Conservation (phyloP, 2,329 filamentous ascomycete species). For the Monosporascus sp. region DNA sequence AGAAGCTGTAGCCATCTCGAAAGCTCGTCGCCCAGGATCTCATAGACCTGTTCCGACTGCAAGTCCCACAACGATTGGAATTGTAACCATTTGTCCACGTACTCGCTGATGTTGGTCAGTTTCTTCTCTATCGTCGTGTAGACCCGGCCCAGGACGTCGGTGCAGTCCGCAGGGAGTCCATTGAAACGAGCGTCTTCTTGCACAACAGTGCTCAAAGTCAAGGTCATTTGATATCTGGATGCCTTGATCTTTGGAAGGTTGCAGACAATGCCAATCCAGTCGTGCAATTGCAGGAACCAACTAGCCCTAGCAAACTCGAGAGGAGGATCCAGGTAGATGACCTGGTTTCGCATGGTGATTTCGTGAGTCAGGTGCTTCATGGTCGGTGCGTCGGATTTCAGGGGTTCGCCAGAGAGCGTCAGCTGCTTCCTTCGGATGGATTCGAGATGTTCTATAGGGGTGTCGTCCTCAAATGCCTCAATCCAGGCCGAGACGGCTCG, state of each 20-base stretch:
- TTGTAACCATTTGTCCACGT: slow-evolving; percentile 97
- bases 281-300: slow-evolving; percentile 89
- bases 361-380: slow-evolving; percentile 79
- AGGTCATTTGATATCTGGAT: slow-evolving; percentile 86
- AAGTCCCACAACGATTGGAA: slow-evolving; percentile 99
- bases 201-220: slow-evolving; percentile 53
- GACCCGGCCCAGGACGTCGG: slow-evolving; percentile 70
- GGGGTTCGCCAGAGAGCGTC: slow-evolving; percentile 36
- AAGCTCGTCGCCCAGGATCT: slow-evolving; percentile 83
- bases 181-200: slow-evolving; percentile 70
- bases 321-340: slow-evolving; percentile 93
- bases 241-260: slow-evolving; percentile 92
- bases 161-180: slow-evolving; percentile 78
- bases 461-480: slow-evolving; percentile 67
- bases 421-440: slow-evolving; percentile 49
- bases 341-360: slow-evolving; percentile 95
- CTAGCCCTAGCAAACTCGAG: slow-evolving; percentile 85
- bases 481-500: slow-evolving; percentile 86
- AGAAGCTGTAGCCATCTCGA: slow-evolving; percentile 90
- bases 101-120: slow-evolving; percentile 70
- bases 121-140: slow-evolving; percentile 82
- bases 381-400: slow-evolving; percentile 51
- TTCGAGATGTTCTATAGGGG: slow-evolving; percentile 34
- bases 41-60: slow-evolving; percentile 91
- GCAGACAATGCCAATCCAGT: slow-evolving; percentile 90